Percentiles rank a stretch among this genome's conserved stretches.
phyloP scores from a whole-genome alignment of 331 rosid genomes.

The Quercus phellos region DNA sequence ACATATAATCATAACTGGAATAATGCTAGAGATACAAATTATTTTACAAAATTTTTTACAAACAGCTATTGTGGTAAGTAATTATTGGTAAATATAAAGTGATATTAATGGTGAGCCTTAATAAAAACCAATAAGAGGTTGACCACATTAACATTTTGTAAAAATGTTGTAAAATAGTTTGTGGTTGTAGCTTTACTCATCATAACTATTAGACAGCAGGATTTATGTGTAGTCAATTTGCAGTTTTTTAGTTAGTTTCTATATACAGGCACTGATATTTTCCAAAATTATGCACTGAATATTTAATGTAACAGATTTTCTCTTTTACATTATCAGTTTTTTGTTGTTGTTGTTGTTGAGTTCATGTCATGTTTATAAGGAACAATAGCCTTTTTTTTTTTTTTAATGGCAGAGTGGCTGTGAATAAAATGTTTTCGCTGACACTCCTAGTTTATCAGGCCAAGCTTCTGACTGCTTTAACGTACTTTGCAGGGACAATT shows the following conservation, averaged over 20 bases:
- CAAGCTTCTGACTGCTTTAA: not conserved
- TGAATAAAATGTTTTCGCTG: not conserved
- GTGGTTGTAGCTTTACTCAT: not conserved
- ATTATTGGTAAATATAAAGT: no score
- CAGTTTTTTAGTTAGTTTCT: not conserved
- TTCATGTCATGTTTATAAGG: not conserved
- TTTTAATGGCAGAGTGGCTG: not conserved
- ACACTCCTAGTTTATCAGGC: not conserved
- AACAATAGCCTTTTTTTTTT: not conserved
- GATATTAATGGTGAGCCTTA: no score
- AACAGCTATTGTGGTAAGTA: no score
- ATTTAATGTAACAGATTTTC: not conserved
- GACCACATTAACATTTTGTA: no score
- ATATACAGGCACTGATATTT: not conserved
- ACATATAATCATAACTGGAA: not conserved
- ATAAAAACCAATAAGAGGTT: no score
- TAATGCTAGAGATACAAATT: no score
- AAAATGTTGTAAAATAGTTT: no score
- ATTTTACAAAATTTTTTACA: no score
- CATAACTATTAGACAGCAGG: not conserved
- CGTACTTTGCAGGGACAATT: conserved; percentile 62
- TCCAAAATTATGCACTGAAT: not conserved
- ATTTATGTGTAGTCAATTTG: not conserved
- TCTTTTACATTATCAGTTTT: not conserved
- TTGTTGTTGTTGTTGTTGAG: not conserved